These are phyloP conservation scores for Magnolia sinica DNA, from an alignment of 164 flowering plant genomes.

Conservation along the genomic window DNA sequence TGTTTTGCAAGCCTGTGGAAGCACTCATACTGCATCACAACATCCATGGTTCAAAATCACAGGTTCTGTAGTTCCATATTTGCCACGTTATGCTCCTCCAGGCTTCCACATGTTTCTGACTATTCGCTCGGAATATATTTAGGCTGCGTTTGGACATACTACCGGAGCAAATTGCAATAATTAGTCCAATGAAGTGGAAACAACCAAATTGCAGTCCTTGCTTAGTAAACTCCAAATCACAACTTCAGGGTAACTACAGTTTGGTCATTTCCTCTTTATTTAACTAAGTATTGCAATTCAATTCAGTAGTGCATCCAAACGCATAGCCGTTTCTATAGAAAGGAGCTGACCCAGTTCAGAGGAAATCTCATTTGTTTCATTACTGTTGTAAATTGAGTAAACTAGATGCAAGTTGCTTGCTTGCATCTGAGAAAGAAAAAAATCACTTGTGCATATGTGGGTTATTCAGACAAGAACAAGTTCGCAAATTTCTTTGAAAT, in stretches of 20 bases:
- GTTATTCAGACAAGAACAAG: too few species aligned
- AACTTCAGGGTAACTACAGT: too few species aligned
- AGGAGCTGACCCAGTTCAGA: conserved; percentile 6
- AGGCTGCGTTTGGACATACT: background rate
- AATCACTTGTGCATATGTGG: too few species aligned
- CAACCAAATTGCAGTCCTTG: too few species aligned
- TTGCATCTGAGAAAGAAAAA: background rate
- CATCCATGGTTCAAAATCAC: conserved; percentile 1
- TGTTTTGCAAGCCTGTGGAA: background rate
- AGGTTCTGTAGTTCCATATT: background rate
- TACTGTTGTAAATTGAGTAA: conserved; percentile 26
- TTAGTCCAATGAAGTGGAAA: too few species aligned
- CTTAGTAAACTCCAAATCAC: too few species aligned
- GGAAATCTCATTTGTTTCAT: conserved; percentile 7
- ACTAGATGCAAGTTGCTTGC: background rate
- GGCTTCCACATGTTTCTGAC: conserved; percentile 1
- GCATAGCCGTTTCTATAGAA: background rate
- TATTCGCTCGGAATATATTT: background rate
- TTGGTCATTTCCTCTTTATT: too few species aligned
- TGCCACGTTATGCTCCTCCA: background rate
- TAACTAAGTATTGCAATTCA: too few species aligned
- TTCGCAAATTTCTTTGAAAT: background rate
- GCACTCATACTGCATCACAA: background rate
- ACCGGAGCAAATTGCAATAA: too few species aligned
- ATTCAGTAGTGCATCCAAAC: too few species aligned